A percentile compares a stretch with the other conserved stretches of the same genome.
Evolutionary conservation across 2,329 filamentous ascomycete genomes (phyloP).

Genomic region (Byssochlamys sp.): DNA sequence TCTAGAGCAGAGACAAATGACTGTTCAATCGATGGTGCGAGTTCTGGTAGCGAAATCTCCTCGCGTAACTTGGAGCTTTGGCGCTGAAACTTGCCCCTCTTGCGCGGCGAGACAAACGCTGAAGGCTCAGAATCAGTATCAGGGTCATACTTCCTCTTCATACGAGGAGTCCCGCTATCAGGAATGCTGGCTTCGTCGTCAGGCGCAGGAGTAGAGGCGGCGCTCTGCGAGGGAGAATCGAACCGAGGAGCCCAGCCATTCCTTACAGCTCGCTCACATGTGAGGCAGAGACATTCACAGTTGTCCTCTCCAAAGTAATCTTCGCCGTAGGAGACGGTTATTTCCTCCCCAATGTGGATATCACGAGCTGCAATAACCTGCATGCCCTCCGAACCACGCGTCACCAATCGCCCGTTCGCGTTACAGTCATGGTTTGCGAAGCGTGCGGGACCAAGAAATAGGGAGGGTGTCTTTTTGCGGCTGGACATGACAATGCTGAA

Average conservation of each 20-base stretch:
- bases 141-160: constrained; percentile 20
- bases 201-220: constrained; percentile 22
- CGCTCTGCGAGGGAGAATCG: constrained; percentile 27
- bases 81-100: constrained; percentile 23
- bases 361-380: constrained; percentile 75
- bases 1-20: not conserved
- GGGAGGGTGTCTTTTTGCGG: constrained; percentile 75
- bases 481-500: constrained; percentile 96
- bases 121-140: constrained; percentile 20
- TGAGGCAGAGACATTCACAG: constrained; percentile 83
- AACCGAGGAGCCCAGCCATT: constrained; percentile 69
- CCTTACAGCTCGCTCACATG: constrained; percentile 62
- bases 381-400: constrained; percentile 74
- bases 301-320: constrained; percentile 94
- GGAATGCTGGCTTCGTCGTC: constrained; percentile 14
- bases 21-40: constrained; percentile 14
- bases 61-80: constrained; percentile 28
- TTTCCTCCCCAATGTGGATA: constrained; percentile 82
- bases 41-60: constrained; percentile 25
- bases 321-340: constrained; percentile 90
- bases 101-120: constrained; percentile 20
- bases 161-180: constrained; percentile 12
- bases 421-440: constrained; percentile 97
- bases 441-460: constrained; percentile 88
- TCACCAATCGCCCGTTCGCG: constrained; percentile 80